phyloP scores from a whole-genome alignment of 345 rosid species.

The Linum tenue region DNA sequence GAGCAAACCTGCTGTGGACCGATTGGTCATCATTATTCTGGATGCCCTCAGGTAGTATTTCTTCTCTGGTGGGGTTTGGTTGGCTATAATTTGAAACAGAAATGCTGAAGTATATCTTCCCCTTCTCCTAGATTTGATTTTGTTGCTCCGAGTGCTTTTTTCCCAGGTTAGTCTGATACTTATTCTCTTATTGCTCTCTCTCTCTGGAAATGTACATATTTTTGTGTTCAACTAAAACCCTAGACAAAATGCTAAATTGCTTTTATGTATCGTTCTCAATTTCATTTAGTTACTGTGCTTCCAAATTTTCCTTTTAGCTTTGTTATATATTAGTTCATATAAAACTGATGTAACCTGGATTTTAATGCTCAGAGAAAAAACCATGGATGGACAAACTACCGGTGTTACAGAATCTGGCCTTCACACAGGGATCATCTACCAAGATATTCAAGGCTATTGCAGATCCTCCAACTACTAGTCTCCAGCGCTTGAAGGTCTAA shows the following conservation, averaged over 20 bases:
- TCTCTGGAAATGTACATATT: neutral
- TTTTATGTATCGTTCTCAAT: too few relatives aligned
- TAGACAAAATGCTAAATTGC: too few relatives aligned
- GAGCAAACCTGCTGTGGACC: conserved; percentile 65
- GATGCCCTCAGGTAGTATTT: conserved; percentile 60
- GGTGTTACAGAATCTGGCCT: conserved; percentile 62
- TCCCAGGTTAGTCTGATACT: conserved; percentile 32
- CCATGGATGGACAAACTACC: conserved; percentile 88
- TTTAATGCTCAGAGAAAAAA: conserved; percentile 32
- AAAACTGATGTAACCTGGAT: neutral
- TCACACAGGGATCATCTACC: conserved; percentile 44
- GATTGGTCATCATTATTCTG: conserved; percentile 61
- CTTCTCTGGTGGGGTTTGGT: neutral
- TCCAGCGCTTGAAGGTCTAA: conserved; percentile 77
- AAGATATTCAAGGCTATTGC: conserved; percentile 87
- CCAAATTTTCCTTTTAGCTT: too few relatives aligned
- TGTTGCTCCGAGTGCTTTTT: conserved; percentile 64
- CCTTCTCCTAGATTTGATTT: conserved; percentile 55
- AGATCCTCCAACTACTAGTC: conserved; percentile 96
- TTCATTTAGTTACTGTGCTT: neutral
- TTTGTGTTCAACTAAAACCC: too few relatives aligned
- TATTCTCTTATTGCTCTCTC: neutral
- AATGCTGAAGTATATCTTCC: neutral
- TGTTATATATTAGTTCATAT: too few relatives aligned
- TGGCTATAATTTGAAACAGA: neutral